Evolutionary conservation across 768 basidiomycete species (phyloP).

Genomic region (Mycena polygramma): DNA sequence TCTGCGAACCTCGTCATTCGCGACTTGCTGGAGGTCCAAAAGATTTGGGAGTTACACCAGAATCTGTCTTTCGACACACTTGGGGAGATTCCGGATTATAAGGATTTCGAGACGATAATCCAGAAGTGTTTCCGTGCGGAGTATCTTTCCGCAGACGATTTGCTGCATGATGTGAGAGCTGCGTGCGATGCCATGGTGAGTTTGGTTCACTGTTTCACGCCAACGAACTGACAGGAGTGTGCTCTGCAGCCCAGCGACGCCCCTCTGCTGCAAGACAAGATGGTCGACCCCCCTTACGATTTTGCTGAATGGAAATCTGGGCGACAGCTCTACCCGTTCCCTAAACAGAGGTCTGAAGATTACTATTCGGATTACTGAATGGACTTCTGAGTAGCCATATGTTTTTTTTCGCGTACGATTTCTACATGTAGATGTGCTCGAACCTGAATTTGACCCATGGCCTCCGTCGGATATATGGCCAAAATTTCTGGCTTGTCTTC

Average conservation of each 20-base stretch:
- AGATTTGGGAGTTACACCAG: too few species aligned
- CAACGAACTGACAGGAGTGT: not conserved
- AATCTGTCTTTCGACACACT: not conserved
- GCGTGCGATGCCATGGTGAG: not conserved
- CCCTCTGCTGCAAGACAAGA: not conserved
- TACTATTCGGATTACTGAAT: not conserved
- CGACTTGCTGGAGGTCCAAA: too few species aligned
- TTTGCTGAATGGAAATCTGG: not conserved
- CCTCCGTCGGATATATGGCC: too few species aligned
- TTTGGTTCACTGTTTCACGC: not conserved
- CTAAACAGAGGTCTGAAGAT: not conserved
- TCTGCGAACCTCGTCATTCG: too few species aligned
- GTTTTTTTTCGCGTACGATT: too few species aligned
- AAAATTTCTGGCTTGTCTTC: too few species aligned
- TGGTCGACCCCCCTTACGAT: not conserved
- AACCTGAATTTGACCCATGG: too few species aligned
- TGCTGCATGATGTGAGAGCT: not conserved
- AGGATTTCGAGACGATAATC: slow-evolving; percentile 4
- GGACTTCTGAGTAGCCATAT: too few species aligned
- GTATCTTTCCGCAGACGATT: not conserved
- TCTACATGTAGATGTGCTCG: too few species aligned
- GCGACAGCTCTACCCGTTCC: not conserved
- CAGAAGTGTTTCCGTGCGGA: slow-evolving; percentile 6
- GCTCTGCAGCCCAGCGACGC: slow-evolving; percentile 3
- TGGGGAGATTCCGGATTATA: not conserved